phyloP scores from a whole-genome alignment of 768 basidiomycete species.

The Agaricus subrufescens region DNA sequence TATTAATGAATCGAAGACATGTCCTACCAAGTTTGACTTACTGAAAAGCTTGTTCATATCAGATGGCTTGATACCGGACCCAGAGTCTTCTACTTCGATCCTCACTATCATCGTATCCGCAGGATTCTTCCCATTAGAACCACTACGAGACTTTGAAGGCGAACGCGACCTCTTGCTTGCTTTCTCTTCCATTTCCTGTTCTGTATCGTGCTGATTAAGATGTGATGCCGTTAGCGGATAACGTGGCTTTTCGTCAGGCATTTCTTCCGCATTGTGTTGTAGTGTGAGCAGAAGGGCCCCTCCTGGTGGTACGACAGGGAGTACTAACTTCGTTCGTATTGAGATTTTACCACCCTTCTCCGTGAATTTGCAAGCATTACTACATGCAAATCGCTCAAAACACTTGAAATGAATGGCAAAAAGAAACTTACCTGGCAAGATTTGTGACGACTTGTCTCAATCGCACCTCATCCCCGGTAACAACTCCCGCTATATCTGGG shows the following conservation, averaged over 20 bases:
- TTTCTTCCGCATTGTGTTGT: constrained; percentile 1
- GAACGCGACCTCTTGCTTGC: constrained; percentile 22
- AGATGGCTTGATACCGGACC: constrained; percentile 39
- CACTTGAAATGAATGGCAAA: background rate
- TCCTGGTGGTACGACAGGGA: constrained; percentile 21
- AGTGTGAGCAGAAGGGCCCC: constrained; percentile 15
- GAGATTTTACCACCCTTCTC: constrained; percentile 62
- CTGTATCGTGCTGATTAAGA: constrained; percentile 7
- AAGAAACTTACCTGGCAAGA: constrained; percentile 55
- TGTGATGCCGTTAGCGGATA: constrained; percentile 2
- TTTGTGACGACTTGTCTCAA: constrained; percentile 81
- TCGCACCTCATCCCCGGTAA: constrained; percentile 82
- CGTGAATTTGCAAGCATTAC: constrained; percentile 81
- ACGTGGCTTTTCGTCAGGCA: background rate
- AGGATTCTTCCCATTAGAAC: background rate
- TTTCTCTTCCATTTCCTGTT: constrained; percentile 11
- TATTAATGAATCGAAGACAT: background rate
- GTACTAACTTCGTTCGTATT: constrained; percentile 61
- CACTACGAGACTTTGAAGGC: background rate
- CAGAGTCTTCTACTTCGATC: constrained; percentile 80
- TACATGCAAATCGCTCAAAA: constrained; percentile 15
- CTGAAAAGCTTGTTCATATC: constrained; percentile 77
- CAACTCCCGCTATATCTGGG: constrained; percentile 57
- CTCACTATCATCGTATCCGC: constrained; percentile 73
- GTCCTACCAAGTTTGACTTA: constrained; percentile 25